Evolutionary conservation across 2,329 filamentous ascomycete genomes (phyloP), one percentile per base, ranked within the genome.

Genomic region (Aspergillus luchuensis): DNA sequence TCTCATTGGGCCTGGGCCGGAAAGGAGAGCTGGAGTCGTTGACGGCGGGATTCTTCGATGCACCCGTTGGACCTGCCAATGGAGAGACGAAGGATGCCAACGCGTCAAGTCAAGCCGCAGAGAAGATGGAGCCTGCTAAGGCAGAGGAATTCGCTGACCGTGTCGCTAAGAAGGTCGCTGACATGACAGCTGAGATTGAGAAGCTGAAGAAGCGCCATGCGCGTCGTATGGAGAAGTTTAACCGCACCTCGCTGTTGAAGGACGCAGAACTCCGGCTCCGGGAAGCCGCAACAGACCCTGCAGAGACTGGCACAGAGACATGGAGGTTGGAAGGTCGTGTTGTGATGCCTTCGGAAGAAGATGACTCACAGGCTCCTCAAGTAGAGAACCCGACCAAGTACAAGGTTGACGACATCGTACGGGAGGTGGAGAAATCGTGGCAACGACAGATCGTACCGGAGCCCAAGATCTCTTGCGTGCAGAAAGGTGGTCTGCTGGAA

Each of bases 41-140:
- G 57, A 98, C 95, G 0, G 88, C 91, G 38, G 92, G 91, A 5
- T 91, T 97, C 58, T 92, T 97, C 59, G 88, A 95, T 60, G 81
- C 85, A 2, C 84, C 84, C 5, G 62, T 76, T 64, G 69, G 73
- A 41, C 60, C 67, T 43, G 58, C 68, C 48, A 59, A 65, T 23
- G 69, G 67, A 19, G 74, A 77, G 17, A 57, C 67, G 41, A 66
- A 74, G 57, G 71, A 74, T 45, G 69, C 62, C 28, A 63, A 66
- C 3, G 68, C 74, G 41, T 65, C 73, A n/a, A 66, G 70, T 5
- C 70, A 74, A 38, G 82, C 86, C 11, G 85, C 86, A 13, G 85
- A 86, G 21, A 88, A 85, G 61, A 79, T 97, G 55, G 89, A 92
- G 61, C 79, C 87, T 2, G 90, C 86, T n/a, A 87, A 94, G 69